Evolutionary conservation across 345 rosid genomes (phyloP).

Genomic region (Dimocarpus longan): DNA sequence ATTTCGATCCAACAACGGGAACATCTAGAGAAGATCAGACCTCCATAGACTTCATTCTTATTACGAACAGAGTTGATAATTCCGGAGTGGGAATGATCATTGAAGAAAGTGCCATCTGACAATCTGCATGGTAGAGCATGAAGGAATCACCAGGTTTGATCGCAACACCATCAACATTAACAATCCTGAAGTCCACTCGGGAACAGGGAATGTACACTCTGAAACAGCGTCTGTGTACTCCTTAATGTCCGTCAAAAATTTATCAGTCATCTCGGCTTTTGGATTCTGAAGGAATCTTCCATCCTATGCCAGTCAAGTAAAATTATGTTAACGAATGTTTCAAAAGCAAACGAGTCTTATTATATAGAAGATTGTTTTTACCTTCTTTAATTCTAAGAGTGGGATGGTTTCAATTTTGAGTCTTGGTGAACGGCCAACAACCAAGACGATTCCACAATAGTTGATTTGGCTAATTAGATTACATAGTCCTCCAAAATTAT

Average conservation of each 20-base stretch:
- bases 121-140: too few species aligned
- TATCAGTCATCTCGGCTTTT: slow-evolving; percentile 22
- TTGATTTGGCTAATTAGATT: background rate
- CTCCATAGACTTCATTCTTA: slow-evolving; percentile 31
- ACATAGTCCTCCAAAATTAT: background rate
- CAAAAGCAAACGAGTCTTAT: background rate
- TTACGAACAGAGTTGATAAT: background rate
- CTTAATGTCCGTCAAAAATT: slow-evolving; percentile 38
- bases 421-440: slow-evolving; percentile 50
- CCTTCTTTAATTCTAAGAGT: slow-evolving; percentile 27
- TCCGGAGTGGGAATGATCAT: too few species aligned
- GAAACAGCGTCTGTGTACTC: slow-evolving; percentile 25
- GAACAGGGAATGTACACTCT: slow-evolving; percentile 28
- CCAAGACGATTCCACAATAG: slow-evolving; percentile 37
- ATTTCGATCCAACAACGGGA: too few species aligned
- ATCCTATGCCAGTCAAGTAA: background rate
- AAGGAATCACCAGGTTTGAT: too few species aligned
- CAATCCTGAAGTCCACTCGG: too few species aligned
- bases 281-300: slow-evolving; percentile 18
- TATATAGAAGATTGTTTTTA: slow-evolving; percentile 5
- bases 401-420: slow-evolving; percentile 39
- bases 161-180: too few species aligned
- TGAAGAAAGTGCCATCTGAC: too few species aligned
- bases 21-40: slow-evolving; percentile 37
- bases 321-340: background rate